Evolutionary conservation across 2,329 filamentous ascomycete species (phyloP).

Genomic region (Verticillium alfalfae): DNA sequence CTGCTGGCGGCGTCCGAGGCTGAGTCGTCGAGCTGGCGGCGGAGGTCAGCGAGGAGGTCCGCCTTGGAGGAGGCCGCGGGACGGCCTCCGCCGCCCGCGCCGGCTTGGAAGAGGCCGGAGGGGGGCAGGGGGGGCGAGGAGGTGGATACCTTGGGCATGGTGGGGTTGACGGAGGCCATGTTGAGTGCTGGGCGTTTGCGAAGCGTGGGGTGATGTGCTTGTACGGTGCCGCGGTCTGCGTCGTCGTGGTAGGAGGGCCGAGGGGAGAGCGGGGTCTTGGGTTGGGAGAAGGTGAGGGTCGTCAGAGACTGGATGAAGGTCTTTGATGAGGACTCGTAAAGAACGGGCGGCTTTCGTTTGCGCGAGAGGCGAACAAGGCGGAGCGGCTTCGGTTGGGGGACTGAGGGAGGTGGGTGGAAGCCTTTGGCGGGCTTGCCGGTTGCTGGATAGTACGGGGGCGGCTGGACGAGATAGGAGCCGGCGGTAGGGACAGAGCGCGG

Average conservation of each 20-base stretch:
- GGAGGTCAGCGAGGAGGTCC: slow-evolving; percentile 13
- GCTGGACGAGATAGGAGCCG: not conserved
- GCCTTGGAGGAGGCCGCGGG: slow-evolving; percentile 2
- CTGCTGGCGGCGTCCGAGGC: slow-evolving; percentile 5
- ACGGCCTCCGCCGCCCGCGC: not conserved
- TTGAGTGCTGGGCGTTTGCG: not conserved
- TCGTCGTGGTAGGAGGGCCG: not conserved
- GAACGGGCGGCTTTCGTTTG: slow-evolving; percentile 15
- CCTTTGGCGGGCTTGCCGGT: not conserved
- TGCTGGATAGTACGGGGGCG: slow-evolving; percentile 5
- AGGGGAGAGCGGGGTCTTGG: not conserved
- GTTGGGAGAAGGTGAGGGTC: not conserved
- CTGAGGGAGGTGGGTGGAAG: not conserved
- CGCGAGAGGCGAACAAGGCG: slow-evolving; percentile 13
- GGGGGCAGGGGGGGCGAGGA: slow-evolving; percentile 1
- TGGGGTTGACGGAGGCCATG: not conserved
- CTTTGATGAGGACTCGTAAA: slow-evolving; percentile 12
- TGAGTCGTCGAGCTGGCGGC: slow-evolving; percentile 11
- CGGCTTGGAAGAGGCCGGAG: not conserved
- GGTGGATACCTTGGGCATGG: slow-evolving; percentile 4
- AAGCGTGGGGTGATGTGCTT: not conserved
- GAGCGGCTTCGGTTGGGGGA: slow-evolving; percentile 8
- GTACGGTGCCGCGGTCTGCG: not conserved
- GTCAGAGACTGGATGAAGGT: slow-evolving; percentile 12
- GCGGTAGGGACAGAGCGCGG: slow-evolving; percentile 2